Base-by-base conservation (phyloP, 1,284 basidiomycete species). In the Pyrrhoderma noxium region DNA sequence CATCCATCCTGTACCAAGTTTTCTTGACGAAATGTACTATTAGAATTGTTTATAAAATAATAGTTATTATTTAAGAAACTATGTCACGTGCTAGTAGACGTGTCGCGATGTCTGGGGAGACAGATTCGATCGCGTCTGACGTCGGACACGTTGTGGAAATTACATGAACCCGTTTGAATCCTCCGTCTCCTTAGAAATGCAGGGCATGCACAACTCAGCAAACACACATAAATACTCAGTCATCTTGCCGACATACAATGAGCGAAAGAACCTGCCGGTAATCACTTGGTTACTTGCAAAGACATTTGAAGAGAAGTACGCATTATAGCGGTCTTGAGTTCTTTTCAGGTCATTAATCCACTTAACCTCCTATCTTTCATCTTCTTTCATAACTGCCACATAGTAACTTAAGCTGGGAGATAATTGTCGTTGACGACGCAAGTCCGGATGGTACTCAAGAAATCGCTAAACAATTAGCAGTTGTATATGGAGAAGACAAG, bases 371-470 rank as follows among this genome's bases (percentile, higher is more conserved):
- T n/a, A n/a, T n/a, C n/a, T 3, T 35, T 4, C 16, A n/a, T 42
- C 2, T 39, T 51, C 16, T 40, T 49, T 39, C 19, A 31, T 41
- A 53, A 55, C 22, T 39, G n/a, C n/a, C n/a, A 46, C 36, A 41
- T 61, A 82, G 80, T 61, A 62, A 66, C 8, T 66, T 84, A 47
- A 69, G 70, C 49, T 95, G 89, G 85, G 92, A 95, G 68, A 76
- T 94, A 54, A 84, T 95, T 57, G 74, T 95, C 21, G 92, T 95
- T 11, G 92, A 95, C 64, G 92, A 94, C 62, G 88, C 86, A 43
- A 90, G 86, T 63, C 92, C 92, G 14, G 92, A 95, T 64, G 92
- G 92, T 8, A 94, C 92, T 1, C 89, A 90, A 64, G 89, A 93
- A 50, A 76, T 94, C 38, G 92, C 92, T 9, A 73, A 65, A 58